Evolutionary conservation across 2,329 filamentous ascomycete genomes (phyloP).

Genomic region (Alternaria infectoria): DNA sequence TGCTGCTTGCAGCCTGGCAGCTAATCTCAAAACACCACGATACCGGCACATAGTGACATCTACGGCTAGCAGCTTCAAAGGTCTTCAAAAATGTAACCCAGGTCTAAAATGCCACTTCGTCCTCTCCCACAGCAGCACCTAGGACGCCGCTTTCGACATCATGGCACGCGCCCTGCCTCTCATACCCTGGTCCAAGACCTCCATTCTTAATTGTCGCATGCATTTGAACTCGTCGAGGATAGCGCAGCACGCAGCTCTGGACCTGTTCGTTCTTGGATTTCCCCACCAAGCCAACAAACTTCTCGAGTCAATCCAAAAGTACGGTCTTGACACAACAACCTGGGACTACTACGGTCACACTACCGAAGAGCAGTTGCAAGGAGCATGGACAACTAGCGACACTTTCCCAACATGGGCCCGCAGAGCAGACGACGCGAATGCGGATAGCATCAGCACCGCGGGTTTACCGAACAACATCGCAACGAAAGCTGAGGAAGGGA

Average conservation of each 20-base stretch:
- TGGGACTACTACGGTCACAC: too few relatives aligned
- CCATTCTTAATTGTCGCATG: neutral
- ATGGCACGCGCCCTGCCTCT: constrained; percentile 3
- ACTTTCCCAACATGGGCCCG: neutral
- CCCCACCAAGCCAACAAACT: neutral
- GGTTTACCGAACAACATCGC: neutral
- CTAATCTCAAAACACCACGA: neutral
- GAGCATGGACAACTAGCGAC: neutral
- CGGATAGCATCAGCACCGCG: too few relatives aligned
- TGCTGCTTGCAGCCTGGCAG: neutral
- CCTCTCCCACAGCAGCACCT: too few relatives aligned
- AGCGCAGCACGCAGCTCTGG: constrained; percentile 2
- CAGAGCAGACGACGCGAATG: too few relatives aligned
- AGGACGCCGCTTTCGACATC: neutral
- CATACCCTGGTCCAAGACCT: constrained; percentile 2
- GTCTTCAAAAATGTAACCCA: neutral
- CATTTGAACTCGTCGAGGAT: neutral
- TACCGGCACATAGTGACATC: neutral
- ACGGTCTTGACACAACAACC: neutral
- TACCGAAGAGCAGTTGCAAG: neutral
- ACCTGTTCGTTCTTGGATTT: constrained; percentile 2
- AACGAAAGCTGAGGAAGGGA: neutral
- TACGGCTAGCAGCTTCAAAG: neutral
- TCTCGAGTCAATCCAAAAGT: neutral
- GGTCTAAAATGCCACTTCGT: neutral